These are phyloP conservation scores for Kodamaea nitidulidarum DNA, from an alignment of 805 yeast species.

Conservation along the genomic window DNA sequence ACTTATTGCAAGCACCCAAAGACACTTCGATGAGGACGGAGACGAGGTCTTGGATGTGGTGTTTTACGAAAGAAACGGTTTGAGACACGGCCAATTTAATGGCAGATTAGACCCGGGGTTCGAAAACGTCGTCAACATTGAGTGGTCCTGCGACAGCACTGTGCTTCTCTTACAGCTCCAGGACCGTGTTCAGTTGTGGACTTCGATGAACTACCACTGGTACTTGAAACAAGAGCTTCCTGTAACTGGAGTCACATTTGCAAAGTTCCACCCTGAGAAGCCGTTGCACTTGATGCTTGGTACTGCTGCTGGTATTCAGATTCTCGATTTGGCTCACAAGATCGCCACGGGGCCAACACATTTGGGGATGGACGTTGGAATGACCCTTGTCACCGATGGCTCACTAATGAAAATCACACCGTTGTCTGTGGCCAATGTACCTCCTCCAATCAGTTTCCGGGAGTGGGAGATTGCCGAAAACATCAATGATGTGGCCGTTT, in stretches of 20 bases:
- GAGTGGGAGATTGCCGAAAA: slow-evolving; percentile 51
- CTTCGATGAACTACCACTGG: slow-evolving; percentile 93
- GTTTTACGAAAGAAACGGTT: slow-evolving; percentile 90
- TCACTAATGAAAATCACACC: slow-evolving; percentile 70
- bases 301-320: slow-evolving; percentile 47
- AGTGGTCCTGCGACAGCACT: slow-evolving; percentile 83
- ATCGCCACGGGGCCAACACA: slow-evolving; percentile 65
- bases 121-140: slow-evolving; percentile 46
- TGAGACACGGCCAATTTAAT: slow-evolving; percentile 82
- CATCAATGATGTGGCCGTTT: slow-evolving; percentile 62
- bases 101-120: slow-evolving; percentile 52
- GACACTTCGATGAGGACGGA: slow-evolving; percentile 52
- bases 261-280: slow-evolving; percentile 87
- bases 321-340: slow-evolving; percentile 63
- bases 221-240: slow-evolving; percentile 77
- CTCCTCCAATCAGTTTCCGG: slow-evolving; percentile 87
- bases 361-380: slow-evolving; percentile 70
- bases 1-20: slow-evolving; percentile 75
- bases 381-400: slow-evolving; percentile 81
- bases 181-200: slow-evolving; percentile 79
- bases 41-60: slow-evolving; percentile 51
- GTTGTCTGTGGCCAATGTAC: slow-evolving; percentile 76
- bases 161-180: slow-evolving; percentile 63
- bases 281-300: slow-evolving; percentile 72
- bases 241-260: slow-evolving; percentile 35